Evolutionary conservation across 2,329 filamentous ascomycete species (phyloP).

Genomic region (Ceratocystiopsis brevicomis): DNA sequence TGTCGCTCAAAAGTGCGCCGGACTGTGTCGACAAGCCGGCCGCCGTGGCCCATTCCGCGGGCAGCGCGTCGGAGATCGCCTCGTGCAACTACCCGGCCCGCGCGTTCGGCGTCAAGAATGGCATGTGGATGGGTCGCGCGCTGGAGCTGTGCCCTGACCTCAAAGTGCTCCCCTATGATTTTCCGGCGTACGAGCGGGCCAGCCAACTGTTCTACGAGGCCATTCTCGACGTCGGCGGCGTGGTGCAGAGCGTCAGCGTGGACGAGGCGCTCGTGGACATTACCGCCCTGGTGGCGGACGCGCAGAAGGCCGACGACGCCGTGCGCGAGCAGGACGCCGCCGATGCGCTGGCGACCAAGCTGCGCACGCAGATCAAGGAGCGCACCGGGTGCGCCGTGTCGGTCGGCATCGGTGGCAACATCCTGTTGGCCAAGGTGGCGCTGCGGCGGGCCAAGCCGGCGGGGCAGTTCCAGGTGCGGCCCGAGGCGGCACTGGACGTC

Average conservation of each 20-base stretch:
- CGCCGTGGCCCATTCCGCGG: conserved; percentile 73
- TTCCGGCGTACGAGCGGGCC: conserved; percentile 81
- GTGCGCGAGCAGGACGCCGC: conserved; percentile 64
- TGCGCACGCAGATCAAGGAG: conserved; percentile 52
- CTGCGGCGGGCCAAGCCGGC: conserved; percentile 85
- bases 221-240: conserved; percentile 58
- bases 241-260: conserved; percentile 90
- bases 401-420: conserved; percentile 79
- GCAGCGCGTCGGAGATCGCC: conserved; percentile 80
- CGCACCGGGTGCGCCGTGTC: conserved; percentile 77
- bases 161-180: conserved; percentile 88
- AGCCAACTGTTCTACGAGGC: conserved; percentile 75
- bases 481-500: conserved; percentile 58
- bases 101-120: conserved; percentile 75
- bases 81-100: conserved; percentile 93
- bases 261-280: conserved; percentile 87
- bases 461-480: conserved; percentile 74
- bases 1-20: conserved; percentile 62
- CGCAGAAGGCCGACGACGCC: too few relatives aligned
- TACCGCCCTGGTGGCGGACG: conserved; percentile 44
- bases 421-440: conserved; percentile 79
- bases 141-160: conserved; percentile 66
- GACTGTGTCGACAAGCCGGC: conserved; percentile 61
- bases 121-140: conserved; percentile 98
- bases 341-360: conserved; percentile 44